These are phyloP conservation scores for Mycena chlorophos DNA, from an alignment of 768 basidiomycete species.

Conservation along the genomic window DNA sequence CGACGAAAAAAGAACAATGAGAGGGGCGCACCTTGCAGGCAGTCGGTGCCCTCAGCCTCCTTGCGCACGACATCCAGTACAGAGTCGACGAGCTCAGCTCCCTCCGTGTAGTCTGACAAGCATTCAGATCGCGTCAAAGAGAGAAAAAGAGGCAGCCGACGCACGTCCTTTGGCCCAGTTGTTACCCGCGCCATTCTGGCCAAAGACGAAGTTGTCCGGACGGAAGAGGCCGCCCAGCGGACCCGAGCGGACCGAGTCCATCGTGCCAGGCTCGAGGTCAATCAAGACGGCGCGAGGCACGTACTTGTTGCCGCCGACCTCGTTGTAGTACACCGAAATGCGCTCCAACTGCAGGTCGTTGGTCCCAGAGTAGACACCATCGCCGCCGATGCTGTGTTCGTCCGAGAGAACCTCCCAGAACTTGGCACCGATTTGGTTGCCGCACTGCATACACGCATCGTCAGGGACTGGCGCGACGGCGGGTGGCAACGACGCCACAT, in stretches of 20 bases:
- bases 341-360: slow-evolving; percentile 96
- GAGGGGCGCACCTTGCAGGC: slow-evolving; percentile 77
- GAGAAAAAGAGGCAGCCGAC: slow-evolving; percentile 35
- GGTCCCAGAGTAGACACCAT: slow-evolving; percentile 91
- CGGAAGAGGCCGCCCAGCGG: slow-evolving; percentile 92
- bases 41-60: slow-evolving; percentile 97
- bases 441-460: slow-evolving; percentile 59
- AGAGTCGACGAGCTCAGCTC: slow-evolving; percentile 97
- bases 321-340: slow-evolving; percentile 98
- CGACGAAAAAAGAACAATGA: background rate
- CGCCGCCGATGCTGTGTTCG: slow-evolving; percentile 93
- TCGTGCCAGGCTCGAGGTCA: slow-evolving; percentile 96
- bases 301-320: slow-evolving; percentile 93
- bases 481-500: slow-evolving; percentile 25
- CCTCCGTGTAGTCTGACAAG: slow-evolving; percentile 79
- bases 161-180: slow-evolving; percentile 99
- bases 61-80: slow-evolving; percentile 98
- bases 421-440: slow-evolving; percentile 99
- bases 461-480: slow-evolving; percentile 29
- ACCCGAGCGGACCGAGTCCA: slow-evolving; percentile 90
- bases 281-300: slow-evolving; percentile 97
- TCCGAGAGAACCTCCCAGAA: slow-evolving; percentile 99
- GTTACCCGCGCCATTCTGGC: slow-evolving; percentile 98
- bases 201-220: slow-evolving; percentile 98
- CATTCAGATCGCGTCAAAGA: background rate